Evolutionary conservation across 306 rosid genomes (phyloP).

Genomic region (Styphnolobium japonicum): DNA sequence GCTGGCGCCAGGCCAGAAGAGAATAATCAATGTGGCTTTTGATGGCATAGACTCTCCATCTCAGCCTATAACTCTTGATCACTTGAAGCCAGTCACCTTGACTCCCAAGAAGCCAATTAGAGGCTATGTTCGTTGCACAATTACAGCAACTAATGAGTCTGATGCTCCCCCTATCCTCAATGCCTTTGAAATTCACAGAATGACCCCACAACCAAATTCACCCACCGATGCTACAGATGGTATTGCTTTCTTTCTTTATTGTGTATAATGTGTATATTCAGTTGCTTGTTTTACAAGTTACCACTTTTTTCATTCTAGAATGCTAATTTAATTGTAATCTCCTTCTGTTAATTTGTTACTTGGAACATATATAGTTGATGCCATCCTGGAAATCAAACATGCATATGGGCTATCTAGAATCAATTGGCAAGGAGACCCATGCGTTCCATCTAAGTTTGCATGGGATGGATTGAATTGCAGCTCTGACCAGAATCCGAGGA

Average conservation of each 20-base stretch:
- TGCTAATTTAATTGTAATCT: too few species aligned
- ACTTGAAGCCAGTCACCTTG: constrained; percentile 8
- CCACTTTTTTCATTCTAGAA: neutral
- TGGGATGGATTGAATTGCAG: constrained; percentile 36
- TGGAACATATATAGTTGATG: neutral
- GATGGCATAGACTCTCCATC: neutral
- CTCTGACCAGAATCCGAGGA: constrained; percentile 3
- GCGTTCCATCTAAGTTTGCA: neutral
- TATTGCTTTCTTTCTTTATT: neutral
- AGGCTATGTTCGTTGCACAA: neutral
- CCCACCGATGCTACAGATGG: neutral
- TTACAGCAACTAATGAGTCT: neutral
- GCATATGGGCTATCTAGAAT: neutral
- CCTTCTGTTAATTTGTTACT: neutral
- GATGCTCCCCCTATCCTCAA: constrained; percentile 45
- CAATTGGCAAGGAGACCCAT: constrained; percentile 41
- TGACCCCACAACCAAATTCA: neutral
- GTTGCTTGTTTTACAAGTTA: neutral
- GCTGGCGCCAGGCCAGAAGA: constrained; percentile 29
- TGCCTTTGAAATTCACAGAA: constrained; percentile 23
- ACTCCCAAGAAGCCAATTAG: neutral
- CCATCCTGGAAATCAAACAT: neutral
- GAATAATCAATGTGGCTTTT: constrained; percentile 16
- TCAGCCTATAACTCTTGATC: constrained; percentile 10
- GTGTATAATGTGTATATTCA: too few species aligned